phyloP scores from a whole-genome alignment of 2,329 filamentous ascomycete species.

The Cordyceps javanica region DNA sequence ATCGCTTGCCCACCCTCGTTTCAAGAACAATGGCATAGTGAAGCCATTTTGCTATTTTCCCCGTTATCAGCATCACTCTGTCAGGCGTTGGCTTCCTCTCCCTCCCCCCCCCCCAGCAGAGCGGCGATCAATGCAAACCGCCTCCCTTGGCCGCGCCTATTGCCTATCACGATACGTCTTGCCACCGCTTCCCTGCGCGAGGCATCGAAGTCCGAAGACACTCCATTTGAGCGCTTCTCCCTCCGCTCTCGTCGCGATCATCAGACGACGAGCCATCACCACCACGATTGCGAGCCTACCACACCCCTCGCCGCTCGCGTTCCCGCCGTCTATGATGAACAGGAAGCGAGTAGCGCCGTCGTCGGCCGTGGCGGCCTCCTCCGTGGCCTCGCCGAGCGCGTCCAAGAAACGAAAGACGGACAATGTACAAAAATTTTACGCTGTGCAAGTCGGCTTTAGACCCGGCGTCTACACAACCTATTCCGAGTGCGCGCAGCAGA shows the following conservation, averaged over 20 bases:
- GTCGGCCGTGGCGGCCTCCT: slow-evolving; percentile 14
- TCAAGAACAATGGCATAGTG: background rate
- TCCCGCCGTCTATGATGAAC: slow-evolving; percentile 19
- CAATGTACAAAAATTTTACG: slow-evolving; percentile 53
- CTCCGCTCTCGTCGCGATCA: background rate
- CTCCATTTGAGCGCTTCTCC: background rate
- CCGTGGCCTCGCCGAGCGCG: slow-evolving; percentile 15
- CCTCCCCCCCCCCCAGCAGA: background rate
- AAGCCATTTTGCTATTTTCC: background rate
- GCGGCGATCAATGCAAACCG: slow-evolving; percentile 11
- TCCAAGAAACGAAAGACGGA: slow-evolving; percentile 46
- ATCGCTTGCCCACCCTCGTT: background rate
- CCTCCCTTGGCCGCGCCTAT: slow-evolving; percentile 1
- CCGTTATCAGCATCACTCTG: background rate
- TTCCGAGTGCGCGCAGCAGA: slow-evolving; percentile 56
- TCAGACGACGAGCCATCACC: background rate
- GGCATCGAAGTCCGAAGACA: background rate
- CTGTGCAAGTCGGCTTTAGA: slow-evolving; percentile 48
- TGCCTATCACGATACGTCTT: background rate
- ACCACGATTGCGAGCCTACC: background rate
- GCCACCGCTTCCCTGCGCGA: background rate
- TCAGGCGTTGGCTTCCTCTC: background rate
- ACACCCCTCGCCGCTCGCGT: background rate
- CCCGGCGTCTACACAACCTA: slow-evolving; percentile 59
- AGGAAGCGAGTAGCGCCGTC: slow-evolving; percentile 23